Evolutionary conservation across 495 filamentous ascomycete genomes (phyloP), one percentile per base, ranked within the genome.

Genomic region (Lasiosphaeriaceae sp.): DNA sequence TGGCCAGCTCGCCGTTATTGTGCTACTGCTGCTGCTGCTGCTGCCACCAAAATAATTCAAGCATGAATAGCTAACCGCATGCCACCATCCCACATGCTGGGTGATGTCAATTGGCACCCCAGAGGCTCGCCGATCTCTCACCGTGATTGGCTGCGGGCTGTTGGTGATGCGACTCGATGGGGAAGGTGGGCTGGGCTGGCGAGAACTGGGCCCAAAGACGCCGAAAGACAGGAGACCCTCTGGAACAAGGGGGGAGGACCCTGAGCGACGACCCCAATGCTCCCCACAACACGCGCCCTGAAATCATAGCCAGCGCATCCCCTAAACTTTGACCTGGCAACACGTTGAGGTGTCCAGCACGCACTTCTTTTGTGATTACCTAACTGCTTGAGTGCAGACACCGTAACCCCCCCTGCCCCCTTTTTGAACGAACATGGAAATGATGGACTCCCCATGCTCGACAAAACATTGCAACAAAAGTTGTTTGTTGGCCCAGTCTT

Each of bases 91-190:
- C 11, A 39, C 6, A 24, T 17, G 2, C 14, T 8, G 0, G 45
- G 57, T 67, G 65, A 67, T 67, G 59, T 65, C 65, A 67, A 58
- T 23, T 34, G 50, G 24, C 47, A 22, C 31, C 44, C 34, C 21
- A 8, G 43, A 16, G 43, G 3, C 9, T 24, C 20, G 56, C 57
- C 47, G 48, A 57, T 55, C 43, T 21, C 19, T 16, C 12, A 11
- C 50, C 31, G 61, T 60, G 61, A 62, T 64, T 59, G 61, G 61
- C 47, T 59, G 34, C 6, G 41, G 5, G 29, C 26, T 11, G 12
- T 55, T 47, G 11, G 29, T 20, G 35, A 34, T 60, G 58, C 56
- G 58, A 60, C 64, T 24, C 24, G 44, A 29, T 43, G 17, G 14
- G 9, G 43, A 39, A 26, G 19, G 23, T 39, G 23, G 39, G 39